phyloP scores from a whole-genome alignment of 2,329 filamentous ascomycete species.

The Hymenoscyphus occultus region DNA sequence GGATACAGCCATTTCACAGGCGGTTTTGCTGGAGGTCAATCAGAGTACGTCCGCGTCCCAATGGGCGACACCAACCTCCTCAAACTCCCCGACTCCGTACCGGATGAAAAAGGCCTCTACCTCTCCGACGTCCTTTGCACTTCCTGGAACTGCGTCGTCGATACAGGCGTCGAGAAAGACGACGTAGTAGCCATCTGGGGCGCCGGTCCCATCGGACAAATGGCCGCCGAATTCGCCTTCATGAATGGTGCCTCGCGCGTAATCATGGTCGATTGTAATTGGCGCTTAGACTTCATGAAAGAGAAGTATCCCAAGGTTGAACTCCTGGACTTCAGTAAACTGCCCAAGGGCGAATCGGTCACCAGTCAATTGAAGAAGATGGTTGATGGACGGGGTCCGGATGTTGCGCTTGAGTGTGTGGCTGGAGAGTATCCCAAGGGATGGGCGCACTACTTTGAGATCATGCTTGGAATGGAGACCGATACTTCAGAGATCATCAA shows the following conservation, averaged over 20 bases:
- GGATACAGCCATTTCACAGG: conserved; percentile 78
- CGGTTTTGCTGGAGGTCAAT: conserved; percentile 83
- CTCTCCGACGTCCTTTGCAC: conserved; percentile 79
- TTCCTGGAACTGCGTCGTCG: conserved; percentile 77
- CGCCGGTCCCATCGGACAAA: conserved; percentile 80
- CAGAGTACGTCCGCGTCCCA: conserved; percentile 82
- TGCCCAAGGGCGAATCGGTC: conserved; percentile 62
- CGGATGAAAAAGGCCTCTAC: conserved; percentile 77
- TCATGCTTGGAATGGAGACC: conserved; percentile 68
- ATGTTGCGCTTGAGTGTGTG: conserved; percentile 68
- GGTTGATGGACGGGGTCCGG: conserved; percentile 68
- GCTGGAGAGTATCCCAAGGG: conserved; percentile 61
- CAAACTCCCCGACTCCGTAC: conserved; percentile 72
- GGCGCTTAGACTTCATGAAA: conserved; percentile 66
- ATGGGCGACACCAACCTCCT: conserved; percentile 78
- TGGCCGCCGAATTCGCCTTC: conserved; percentile 73
- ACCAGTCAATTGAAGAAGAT: conserved; percentile 72
- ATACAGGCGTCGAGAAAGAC: conserved; percentile 74
- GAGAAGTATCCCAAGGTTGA: conserved; percentile 63
- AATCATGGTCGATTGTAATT: conserved; percentile 75
- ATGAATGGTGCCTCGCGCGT: conserved; percentile 71
- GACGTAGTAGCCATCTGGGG: conserved; percentile 82
- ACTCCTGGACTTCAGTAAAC: conserved; percentile 63
- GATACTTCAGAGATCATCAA: conserved; percentile 80
- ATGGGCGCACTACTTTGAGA: conserved; percentile 56